phyloP scores from a whole-genome alignment of 495 filamentous ascomycete species.

The Symbiotaphrina buchneri region DNA sequence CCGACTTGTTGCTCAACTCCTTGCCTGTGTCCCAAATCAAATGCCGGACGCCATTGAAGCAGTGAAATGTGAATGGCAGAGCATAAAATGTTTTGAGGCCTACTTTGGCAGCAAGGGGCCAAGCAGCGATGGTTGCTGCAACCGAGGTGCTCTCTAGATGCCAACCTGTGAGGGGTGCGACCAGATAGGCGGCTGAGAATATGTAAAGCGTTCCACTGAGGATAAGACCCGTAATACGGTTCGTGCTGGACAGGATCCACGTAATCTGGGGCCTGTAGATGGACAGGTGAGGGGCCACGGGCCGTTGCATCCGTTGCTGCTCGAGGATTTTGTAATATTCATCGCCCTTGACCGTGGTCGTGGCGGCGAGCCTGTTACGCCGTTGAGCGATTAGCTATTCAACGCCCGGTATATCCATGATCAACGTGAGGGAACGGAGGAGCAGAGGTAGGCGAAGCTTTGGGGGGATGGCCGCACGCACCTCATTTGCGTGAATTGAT shows the following conservation, averaged over 20 bases:
- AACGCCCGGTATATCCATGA: too few species aligned
- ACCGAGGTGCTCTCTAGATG: constrained; percentile 65
- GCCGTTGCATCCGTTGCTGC: constrained; percentile 64
- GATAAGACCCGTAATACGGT: constrained; percentile 58
- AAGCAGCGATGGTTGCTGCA: constrained; percentile 51
- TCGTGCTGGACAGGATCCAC: constrained; percentile 47
- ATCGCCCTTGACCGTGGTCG: constrained; percentile 29
- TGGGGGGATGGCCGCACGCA: too few species aligned
- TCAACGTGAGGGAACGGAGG: too few species aligned
- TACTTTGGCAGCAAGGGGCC: constrained; percentile 46
- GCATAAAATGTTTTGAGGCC: constrained; percentile 49
- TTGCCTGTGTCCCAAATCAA: constrained; percentile 62
- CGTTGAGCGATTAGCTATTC: too few species aligned
- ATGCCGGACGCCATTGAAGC: constrained; percentile 74
- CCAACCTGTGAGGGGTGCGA: constrained; percentile 57
- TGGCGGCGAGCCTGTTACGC: constrained; percentile 34
- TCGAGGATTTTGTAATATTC: constrained; percentile 49
- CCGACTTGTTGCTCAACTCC: constrained; percentile 42
- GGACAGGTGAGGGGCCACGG: constrained; percentile 65
- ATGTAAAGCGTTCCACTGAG: constrained; percentile 62
- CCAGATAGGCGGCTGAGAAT: constrained; percentile 67
- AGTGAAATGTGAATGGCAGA: constrained; percentile 75
- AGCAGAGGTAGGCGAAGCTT: too few species aligned
- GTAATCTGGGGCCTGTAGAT: constrained; percentile 85
- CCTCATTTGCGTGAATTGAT: constrained; percentile 1